Conservation (phyloP, 805 yeast genomes). For the Barnettozyma wickerhamii region DNA sequence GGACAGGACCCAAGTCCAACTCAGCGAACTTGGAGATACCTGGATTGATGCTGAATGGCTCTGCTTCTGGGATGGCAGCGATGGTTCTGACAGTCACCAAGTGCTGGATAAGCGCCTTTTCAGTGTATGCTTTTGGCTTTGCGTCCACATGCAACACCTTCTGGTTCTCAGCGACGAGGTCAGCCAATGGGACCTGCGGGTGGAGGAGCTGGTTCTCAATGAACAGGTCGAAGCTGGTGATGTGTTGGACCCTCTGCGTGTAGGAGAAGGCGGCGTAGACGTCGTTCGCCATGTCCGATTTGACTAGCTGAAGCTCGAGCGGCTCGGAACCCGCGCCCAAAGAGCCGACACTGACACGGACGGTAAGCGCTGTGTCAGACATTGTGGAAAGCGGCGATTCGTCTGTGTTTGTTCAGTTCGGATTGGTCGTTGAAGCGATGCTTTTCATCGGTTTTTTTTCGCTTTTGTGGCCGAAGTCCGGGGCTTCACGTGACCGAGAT, state of each 20-base stretch:
- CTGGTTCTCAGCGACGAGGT: conserved; percentile 20
- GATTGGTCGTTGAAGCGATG: too few species aligned
- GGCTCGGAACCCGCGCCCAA: conserved; percentile 12
- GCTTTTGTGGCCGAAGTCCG: not conserved
- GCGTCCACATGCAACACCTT: conserved; percentile 39
- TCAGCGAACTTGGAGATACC: conserved; percentile 49
- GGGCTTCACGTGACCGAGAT: not conserved
- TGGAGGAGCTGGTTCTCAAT: conserved; percentile 31
- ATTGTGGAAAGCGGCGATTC: too few species aligned
- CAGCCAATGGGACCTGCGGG: conserved; percentile 25
- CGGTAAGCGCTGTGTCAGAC: conserved; percentile 10
- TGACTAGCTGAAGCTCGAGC: conserved; percentile 16
- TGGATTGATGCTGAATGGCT: conserved; percentile 33
- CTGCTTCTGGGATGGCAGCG: conserved; percentile 47
- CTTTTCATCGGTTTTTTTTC: conserved; percentile 8
- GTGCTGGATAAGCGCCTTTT: conserved; percentile 57
- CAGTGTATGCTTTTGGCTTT: conserved; percentile 54
- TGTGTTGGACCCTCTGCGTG: conserved; percentile 52
- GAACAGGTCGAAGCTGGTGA: conserved; percentile 54
- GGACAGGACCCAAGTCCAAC: conserved; percentile 34
- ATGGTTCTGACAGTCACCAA: conserved; percentile 58
- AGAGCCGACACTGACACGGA: conserved; percentile 3
- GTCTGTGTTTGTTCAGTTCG: too few species aligned
- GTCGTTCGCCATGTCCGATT: conserved; percentile 48
- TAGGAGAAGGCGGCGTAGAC: conserved; percentile 54